Percentiles rank a stretch among this genome's conserved stretches.
phyloP scores from a whole-genome alignment of 2,329 filamentous ascomycete genomes.

The Paracorniculantispora psalliotae region DNA sequence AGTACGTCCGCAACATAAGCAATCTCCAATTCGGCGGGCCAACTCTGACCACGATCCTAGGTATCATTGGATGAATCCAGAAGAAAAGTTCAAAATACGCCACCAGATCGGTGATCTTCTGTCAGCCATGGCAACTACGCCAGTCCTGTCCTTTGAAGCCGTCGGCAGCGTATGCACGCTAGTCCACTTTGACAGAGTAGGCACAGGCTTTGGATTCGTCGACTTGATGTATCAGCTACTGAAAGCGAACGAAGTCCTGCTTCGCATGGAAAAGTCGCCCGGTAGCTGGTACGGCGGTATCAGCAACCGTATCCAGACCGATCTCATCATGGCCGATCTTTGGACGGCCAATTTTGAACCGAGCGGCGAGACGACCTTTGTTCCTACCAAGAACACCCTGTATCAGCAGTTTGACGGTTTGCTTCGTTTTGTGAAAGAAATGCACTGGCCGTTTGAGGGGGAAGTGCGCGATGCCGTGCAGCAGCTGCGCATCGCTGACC shows the following conservation, averaged over 20 bases:
- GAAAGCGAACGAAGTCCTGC: neutral
- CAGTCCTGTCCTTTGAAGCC: neutral
- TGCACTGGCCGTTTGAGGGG: neutral
- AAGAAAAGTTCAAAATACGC: neutral
- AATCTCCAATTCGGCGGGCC: neutral
- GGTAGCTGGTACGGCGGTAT: neutral
- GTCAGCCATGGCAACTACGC: neutral
- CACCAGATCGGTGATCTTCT: neutral
- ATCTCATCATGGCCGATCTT: slow-evolving; percentile 1
- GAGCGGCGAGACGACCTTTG: neutral
- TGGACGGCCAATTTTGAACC: neutral
- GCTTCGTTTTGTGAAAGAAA: neutral
- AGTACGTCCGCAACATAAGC: neutral
- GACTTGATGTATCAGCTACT: neutral
- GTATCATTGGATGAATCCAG: neutral
- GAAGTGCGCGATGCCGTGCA: neutral
- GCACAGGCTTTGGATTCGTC: neutral
- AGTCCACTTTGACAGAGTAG: neutral
- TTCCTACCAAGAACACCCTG: neutral
- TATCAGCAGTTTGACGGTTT: neutral
- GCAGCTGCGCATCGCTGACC: neutral
- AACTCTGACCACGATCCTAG: neutral
- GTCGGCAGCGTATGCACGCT: neutral
- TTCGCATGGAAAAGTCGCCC: neutral
- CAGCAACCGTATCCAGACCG: neutral